Conservation (phyloP, 495 filamentous ascomycete genomes). For the Cladorrhinum samala region DNA sequence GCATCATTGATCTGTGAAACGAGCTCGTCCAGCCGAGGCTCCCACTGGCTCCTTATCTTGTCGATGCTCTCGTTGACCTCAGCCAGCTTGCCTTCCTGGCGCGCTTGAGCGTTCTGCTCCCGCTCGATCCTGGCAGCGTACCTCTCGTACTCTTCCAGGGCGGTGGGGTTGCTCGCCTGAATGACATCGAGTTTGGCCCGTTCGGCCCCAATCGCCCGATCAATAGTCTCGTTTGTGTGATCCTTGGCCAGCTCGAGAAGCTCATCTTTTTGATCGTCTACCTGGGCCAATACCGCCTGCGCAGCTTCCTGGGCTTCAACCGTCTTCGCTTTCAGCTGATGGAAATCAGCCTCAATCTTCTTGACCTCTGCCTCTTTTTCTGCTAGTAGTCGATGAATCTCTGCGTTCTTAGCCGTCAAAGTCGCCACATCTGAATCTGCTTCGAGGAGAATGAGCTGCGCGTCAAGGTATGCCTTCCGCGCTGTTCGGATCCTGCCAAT, state of each 20-base stretch:
- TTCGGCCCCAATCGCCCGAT: constrained; percentile 68
- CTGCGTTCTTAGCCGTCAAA: constrained; percentile 55
- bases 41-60: constrained; percentile 60
- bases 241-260: constrained; percentile 29
- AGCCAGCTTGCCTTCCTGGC: constrained; percentile 46
- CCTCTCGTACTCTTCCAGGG: constrained; percentile 73
- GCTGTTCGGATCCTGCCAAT: constrained; percentile 53
- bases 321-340: constrained; percentile 26
- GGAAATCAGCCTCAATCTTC: constrained; percentile 14
- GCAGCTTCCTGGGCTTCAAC: constrained; percentile 13
- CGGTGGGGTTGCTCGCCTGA: constrained; percentile 67
- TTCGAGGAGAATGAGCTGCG: constrained; percentile 65
- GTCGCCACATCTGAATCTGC: constrained; percentile 68
- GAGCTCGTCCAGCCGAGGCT: constrained; percentile 74
- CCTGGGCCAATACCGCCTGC: constrained; percentile 6
- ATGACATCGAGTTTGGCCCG: constrained; percentile 69
- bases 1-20: constrained; percentile 78
- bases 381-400: constrained; percentile 50
- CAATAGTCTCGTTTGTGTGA: constrained; percentile 57
- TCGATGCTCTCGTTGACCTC: constrained; percentile 50
- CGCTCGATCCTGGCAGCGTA: constrained; percentile 50
- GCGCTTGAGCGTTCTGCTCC: constrained; percentile 33
- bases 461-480: constrained; percentile 59
- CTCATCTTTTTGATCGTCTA: constrained; percentile 24
- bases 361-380: constrained; percentile 23